Percentiles rank a stretch among this genome's conserved stretches.
phyloP scores from a whole-genome alignment of 2,329 filamentous ascomycete species.

The Pyrenochaeta sp. region DNA sequence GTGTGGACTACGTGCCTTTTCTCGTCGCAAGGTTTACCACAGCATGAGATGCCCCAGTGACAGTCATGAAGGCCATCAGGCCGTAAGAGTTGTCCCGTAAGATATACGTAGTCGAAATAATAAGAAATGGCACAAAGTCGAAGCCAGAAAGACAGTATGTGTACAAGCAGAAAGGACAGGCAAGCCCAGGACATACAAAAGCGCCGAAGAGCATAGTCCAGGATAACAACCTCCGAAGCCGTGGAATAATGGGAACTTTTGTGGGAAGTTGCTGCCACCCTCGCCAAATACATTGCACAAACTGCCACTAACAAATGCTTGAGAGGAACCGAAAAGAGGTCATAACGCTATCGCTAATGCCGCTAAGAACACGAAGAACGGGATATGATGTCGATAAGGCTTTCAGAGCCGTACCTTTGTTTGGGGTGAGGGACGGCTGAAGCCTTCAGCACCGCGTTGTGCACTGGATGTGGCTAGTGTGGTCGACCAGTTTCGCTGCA shows the following conservation, averaged over 20 bases:
- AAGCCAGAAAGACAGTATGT: constrained; percentile 5
- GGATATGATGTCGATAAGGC: neutral
- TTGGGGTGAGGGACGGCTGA: neutral
- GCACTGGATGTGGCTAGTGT: neutral
- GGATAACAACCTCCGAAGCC: neutral
- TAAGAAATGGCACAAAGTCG: neutral
- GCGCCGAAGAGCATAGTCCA: neutral
- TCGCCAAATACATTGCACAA: neutral
- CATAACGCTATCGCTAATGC: neutral
- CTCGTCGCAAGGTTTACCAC: neutral
- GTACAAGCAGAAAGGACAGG: neutral
- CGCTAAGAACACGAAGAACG: neutral
- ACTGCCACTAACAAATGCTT: neutral
- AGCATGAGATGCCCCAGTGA: neutral
- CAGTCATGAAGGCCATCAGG: neutral
- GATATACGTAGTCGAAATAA: neutral
- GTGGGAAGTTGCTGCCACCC: neutral
- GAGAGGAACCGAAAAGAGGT: neutral
- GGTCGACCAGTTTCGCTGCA: neutral
- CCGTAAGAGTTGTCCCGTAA: neutral
- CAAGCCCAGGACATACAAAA: neutral
- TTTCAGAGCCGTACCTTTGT: neutral
- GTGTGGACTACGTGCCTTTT: neutral
- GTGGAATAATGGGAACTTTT: constrained; percentile 3
- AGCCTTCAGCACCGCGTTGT: constrained; percentile 1